Percentiles rank a stretch among this genome's conserved stretches.
phyloP scores from a whole-genome alignment of 2,329 filamentous ascomycete species.

The Aspergillus sp. region DNA sequence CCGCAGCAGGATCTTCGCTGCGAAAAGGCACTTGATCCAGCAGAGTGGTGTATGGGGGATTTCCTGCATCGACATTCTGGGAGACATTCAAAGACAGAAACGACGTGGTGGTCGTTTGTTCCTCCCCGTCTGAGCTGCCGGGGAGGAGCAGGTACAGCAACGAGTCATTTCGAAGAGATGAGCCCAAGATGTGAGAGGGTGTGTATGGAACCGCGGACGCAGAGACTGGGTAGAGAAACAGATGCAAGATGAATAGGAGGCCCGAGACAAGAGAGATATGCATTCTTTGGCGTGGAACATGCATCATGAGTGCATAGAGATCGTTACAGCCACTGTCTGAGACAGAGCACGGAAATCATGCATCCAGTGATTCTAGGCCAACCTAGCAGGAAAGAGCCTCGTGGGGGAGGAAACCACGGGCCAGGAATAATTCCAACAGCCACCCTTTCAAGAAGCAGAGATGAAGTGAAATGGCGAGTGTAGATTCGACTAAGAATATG shows the following conservation, averaged over 20 bases:
- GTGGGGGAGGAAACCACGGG: not conserved
- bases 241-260: slow-evolving; percentile 8
- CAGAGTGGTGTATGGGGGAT: slow-evolving; percentile 26
- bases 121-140: slow-evolving; percentile 34
- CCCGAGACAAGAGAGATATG: not conserved
- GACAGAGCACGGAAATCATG: not conserved
- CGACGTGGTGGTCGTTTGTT: slow-evolving; percentile 32
- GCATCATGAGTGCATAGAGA: not conserved
- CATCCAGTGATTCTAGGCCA: not conserved
- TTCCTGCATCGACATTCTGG: slow-evolving; percentile 44
- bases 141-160: slow-evolving; percentile 64
- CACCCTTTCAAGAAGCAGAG: too few relatives aligned
- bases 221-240: slow-evolving; percentile 14
- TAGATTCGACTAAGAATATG: too few relatives aligned
- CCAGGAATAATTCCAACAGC: not conserved
- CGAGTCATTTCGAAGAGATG: slow-evolving; percentile 42
- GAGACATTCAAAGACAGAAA: slow-evolving; percentile 62
- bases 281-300: not conserved
- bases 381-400: not conserved
- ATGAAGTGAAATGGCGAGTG: too few relatives aligned
- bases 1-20: slow-evolving; percentile 41
- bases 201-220: slow-evolving; percentile 59
- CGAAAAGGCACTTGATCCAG: slow-evolving; percentile 20
- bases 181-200: slow-evolving; percentile 62
- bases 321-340: not conserved